A percentile compares a stretch with the other conserved stretches of the same genome.
These are phyloP conservation scores for Fusarium sarcochroum DNA, from an alignment of 2,329 filamentous ascomycete genomes.

Conservation along the genomic window DNA sequence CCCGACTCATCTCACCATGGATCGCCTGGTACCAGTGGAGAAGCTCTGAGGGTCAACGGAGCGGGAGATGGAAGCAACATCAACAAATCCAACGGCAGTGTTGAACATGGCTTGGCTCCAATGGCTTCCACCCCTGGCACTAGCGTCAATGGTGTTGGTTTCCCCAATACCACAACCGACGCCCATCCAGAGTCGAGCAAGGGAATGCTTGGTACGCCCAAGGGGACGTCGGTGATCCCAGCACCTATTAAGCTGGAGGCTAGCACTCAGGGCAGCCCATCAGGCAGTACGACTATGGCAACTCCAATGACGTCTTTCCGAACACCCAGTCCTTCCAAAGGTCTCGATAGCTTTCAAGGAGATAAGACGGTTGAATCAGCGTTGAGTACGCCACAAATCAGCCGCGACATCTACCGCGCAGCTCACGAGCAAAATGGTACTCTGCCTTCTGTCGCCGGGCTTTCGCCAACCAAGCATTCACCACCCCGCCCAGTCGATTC, in stretches of 20 bases:
- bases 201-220: constrained; percentile 22
- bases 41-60: neutral
- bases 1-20: constrained; percentile 13
- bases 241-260: constrained; percentile 44
- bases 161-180: constrained; percentile 8
- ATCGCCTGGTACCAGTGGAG: neutral
- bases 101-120: constrained; percentile 26
- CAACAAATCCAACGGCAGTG: constrained; percentile 19
- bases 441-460: constrained; percentile 60
- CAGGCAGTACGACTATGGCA: constrained; percentile 14
- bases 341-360: constrained; percentile 44
- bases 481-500: constrained; percentile 56
- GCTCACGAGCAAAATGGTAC: constrained; percentile 51
- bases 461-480: constrained; percentile 68
- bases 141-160: constrained; percentile 29
- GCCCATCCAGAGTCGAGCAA: constrained; percentile 17
- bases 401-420: constrained; percentile 47
- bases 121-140: constrained; percentile 28
- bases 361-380: constrained; percentile 45
- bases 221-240: constrained; percentile 39
- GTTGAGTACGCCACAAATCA: constrained; percentile 49
- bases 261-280: constrained; percentile 28
- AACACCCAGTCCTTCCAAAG: constrained; percentile 45
- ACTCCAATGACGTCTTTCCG: constrained; percentile 43
- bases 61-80: constrained; percentile 6